Percentiles rank a stretch among this genome's conserved stretches.
Conservation (phyloP, 495 filamentous ascomycete genomes). For the Penicillium canariense region DNA sequence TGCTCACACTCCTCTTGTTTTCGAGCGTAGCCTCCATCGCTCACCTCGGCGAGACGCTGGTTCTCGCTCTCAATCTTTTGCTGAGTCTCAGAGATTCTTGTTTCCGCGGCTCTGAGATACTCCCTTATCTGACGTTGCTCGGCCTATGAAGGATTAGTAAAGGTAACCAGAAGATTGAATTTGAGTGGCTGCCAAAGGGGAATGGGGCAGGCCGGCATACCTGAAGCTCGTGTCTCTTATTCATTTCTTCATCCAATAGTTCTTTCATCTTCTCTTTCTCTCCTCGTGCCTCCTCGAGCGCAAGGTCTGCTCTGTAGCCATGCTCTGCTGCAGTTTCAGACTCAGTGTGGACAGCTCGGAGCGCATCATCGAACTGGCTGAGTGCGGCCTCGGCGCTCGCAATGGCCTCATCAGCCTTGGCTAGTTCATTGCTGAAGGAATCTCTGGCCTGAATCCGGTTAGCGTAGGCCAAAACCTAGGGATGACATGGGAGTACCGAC, state of each 20-base stretch:
- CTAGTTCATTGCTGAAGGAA: constrained; percentile 31
- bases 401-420: constrained; percentile 41
- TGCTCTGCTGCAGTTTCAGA: constrained; percentile 54
- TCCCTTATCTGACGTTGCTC: constrained; percentile 52
- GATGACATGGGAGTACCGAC: constrained; percentile 20
- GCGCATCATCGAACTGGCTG: constrained; percentile 36
- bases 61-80: constrained; percentile 47
- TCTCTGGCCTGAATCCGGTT: constrained; percentile 34
- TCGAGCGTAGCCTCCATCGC: constrained; percentile 52
- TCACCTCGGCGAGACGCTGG: constrained; percentile 47
- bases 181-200: neutral
- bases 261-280: constrained; percentile 42
- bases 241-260: constrained; percentile 39
- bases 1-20: constrained; percentile 47
- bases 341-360: constrained; percentile 45
- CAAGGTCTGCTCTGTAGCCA: constrained; percentile 49
- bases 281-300: constrained; percentile 43
- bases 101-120: constrained; percentile 42
- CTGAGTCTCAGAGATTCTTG: constrained; percentile 38
- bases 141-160: constrained; percentile 28
- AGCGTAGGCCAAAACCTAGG: constrained; percentile 1
- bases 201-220: constrained; percentile 29
- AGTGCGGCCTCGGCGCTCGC: constrained; percentile 38
- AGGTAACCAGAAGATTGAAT: neutral
- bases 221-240: constrained; percentile 43